Base-by-base conservation (phyloP, 352 stramenopile genomes). In the Phytophthora melonis region DNA sequence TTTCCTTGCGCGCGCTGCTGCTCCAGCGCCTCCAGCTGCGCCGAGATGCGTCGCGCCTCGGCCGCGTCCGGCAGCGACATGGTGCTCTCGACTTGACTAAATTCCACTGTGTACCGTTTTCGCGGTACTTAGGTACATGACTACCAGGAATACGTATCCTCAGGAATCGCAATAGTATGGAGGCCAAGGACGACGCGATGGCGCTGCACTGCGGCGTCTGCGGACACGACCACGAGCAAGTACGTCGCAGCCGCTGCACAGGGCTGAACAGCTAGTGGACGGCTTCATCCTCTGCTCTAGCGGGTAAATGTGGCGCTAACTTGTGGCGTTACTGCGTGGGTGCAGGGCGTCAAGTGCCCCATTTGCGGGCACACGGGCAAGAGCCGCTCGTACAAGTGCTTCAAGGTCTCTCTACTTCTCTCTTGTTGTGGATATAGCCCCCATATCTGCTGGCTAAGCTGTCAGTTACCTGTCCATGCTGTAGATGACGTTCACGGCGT, bases 321-420 rank as follows among this genome's bases (percentile, higher is more conserved):
- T 36, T 21, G 21, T 54, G 41, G 47, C 1, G 52, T 70, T 54
- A 21, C 13, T 49, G n/a, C 34, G 19, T 50, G 23, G 11, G 10
- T 59, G 39, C 39, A 93, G 87, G 80, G 77, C 19, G 50, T 77
- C 30, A 92, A 91, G 65, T 93, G 84, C 68, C 41, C 69, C 3
- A 70, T 93, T 53, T 93, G 87, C 58, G 87, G 87, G 5, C 87
- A 93, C 65, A 89, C 66, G 0, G 87, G 87, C 69, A 91, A 89
- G 76, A 91, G 87, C 64, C 80, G 83, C 21, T 73, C 80, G n/a
- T 89, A 89, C 60, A 79, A 86, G 41, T 79, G 84, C 23, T 77
- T 92, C 43, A 75, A 86, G 78, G 83, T 93, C 36, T 43, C 2
- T 13, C 23, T 25, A 1, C 23, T 16, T 13, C 36, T 43, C 36